Evolutionary conservation across 108 stramenopile genomes (phyloP).

Genomic region (Nitzschia sp.): DNA sequence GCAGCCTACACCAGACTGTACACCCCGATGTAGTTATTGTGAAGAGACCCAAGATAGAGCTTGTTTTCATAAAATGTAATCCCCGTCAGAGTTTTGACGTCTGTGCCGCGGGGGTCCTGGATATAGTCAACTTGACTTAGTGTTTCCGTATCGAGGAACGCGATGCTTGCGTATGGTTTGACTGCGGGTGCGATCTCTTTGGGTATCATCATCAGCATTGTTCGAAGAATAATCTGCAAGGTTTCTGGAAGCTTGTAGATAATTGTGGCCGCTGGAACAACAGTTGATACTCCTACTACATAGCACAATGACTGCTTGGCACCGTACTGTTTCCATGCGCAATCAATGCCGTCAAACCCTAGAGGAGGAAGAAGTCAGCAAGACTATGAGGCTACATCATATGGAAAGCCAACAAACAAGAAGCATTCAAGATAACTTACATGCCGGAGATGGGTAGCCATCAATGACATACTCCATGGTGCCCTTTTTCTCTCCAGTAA

Average conservation of each 20-base stretch:
- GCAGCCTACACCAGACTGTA: constrained; percentile 42
- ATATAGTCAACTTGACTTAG: constrained; percentile 30
- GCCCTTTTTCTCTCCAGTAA: constrained; percentile 44
- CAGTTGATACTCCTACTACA: constrained; percentile 14
- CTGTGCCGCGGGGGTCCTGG: constrained; percentile 66
- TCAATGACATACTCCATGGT: constrained; percentile 40
- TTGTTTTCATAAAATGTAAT: constrained; percentile 56
- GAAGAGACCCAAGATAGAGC: constrained; percentile 70
- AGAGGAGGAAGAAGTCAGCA: background rate
- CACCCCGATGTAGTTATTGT: constrained; percentile 65
- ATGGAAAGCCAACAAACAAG: background rate
- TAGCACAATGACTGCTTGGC: constrained; percentile 43
- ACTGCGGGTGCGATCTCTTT: constrained; percentile 28
- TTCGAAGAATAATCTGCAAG: constrained; percentile 32
- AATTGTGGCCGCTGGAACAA: constrained; percentile 13
- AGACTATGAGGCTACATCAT: background rate
- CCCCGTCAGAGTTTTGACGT: constrained; percentile 54
- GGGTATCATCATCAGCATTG: constrained; percentile 55
- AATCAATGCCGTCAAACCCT: constrained; percentile 61
- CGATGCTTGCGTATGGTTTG: constrained; percentile 44
- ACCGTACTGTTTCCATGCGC: constrained; percentile 30
- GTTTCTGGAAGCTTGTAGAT: constrained; percentile 35
- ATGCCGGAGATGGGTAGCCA: constrained; percentile 20
- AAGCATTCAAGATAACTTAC: constrained; percentile 21
- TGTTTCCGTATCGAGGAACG: constrained; percentile 44